Conservation (phyloP, 805 yeast genomes). For the Yarrowia alimentaria region DNA sequence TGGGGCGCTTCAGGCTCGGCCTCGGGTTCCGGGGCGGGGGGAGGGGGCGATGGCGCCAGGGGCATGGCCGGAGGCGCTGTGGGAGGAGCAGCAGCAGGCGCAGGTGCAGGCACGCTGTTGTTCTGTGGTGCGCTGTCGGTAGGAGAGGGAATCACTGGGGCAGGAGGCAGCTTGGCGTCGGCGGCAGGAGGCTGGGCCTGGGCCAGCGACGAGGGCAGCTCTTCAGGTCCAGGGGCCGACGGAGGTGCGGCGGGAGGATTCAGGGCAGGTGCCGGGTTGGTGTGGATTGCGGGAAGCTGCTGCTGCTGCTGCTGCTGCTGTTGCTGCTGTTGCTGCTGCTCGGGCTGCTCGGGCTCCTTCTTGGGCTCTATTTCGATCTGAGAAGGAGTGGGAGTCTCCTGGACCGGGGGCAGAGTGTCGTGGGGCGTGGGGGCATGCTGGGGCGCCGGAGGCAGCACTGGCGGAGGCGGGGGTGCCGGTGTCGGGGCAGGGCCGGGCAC, state of each 20-base stretch:
- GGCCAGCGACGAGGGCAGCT: not conserved
- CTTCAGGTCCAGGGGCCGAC: not conserved
- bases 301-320: not conserved
- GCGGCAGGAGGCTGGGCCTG: too few relatives aligned
- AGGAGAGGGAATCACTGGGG: conserved; percentile 28
- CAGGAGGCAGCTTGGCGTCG: not conserved
- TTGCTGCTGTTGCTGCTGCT: not conserved
- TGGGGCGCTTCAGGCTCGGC: conserved; percentile 38
- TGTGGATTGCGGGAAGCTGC: too few relatives aligned
- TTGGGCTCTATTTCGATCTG: conserved; percentile 12
- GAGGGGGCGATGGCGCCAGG: conserved; percentile 1
- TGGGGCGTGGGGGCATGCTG: conserved; percentile 20
- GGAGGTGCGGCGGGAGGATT: too few relatives aligned
- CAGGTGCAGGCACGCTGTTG: not conserved
- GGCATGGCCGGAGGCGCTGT: not conserved
- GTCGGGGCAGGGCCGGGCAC: too few relatives aligned
- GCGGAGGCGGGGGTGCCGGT: not conserved
- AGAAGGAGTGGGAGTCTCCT: conserved; percentile 12
- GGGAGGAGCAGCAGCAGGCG: not conserved
- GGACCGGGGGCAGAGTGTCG: conserved; percentile 15
- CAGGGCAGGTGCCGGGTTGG: too few relatives aligned
- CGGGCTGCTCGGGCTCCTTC: conserved; percentile 2
- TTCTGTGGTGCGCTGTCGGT: too few relatives aligned
- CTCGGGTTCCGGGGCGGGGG: too few relatives aligned
- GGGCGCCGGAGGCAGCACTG: conserved; percentile 27